Evolutionary conservation across 371 early-diverging fungal species (phyloP), one percentile per base, ranked within the genome.

Genomic region (Batkoa obscura): DNA sequence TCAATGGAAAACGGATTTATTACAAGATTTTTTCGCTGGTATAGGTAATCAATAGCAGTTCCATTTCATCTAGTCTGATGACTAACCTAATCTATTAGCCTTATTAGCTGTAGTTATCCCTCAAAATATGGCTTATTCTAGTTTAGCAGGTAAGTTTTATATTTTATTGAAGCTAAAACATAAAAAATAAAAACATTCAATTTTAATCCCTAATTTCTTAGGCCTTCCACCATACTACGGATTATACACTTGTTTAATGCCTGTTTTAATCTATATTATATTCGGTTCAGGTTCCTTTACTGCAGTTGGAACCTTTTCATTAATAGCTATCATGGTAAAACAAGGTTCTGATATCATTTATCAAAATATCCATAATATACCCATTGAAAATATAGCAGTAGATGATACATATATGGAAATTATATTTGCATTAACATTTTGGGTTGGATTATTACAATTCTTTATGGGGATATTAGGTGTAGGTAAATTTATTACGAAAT

Each of bases 141-240:
- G 12, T 45, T 23, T 45, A 15, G 45, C 45, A 6, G 45, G 45
- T 45, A 45, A 45, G 5, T 45, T 45, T 15, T 13, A 23, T 45
- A 15, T 45, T 45, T 13, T 45, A 13, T 15, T 15, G 5, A 15
- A 45, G 5, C 6, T 45, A 5, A 45, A 45, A 15, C 15, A 45
- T 45, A 4, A 15, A 12, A 45, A 45, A 23, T 23, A 23, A 23
- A 23, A 23, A 23, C 23, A 23, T 23, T 23, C 23, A 23, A 23
- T 23, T 23, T 23, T 23, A 23, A 42, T n/a, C 42, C 34, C 6
- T n/a, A 33, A 9, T 30, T 8, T 35, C n/a, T 23, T 30, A 55
- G 55, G 45, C 2, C 15, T 94, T 31, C 84, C 83, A 1, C 88
- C 92, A 2, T 74, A 87, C 9, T 77, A 86, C 62, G 96, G 96